phyloP scores from a whole-genome alignment of 768 basidiomycete genomes.

The Hypsizygus marmoreus region DNA sequence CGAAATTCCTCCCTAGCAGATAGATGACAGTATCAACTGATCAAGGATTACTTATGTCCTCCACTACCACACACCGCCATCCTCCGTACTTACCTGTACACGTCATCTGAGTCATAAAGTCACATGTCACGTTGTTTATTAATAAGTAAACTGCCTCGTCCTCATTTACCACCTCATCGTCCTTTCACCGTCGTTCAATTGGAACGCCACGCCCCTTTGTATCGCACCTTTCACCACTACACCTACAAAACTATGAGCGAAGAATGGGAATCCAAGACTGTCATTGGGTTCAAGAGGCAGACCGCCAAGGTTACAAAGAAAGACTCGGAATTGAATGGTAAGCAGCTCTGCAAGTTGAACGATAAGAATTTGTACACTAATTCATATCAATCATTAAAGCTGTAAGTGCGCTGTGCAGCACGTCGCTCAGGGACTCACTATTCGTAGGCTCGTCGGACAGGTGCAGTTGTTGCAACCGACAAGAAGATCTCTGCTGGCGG shows the following conservation, averaged over 20 bases:
- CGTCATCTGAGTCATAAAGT: slow-evolving; percentile 15
- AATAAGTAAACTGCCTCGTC: slow-evolving; percentile 5
- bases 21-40: too few relatives aligned
- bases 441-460: slow-evolving; percentile 73
- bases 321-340: slow-evolving; percentile 56
- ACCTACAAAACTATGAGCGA: slow-evolving; percentile 38
- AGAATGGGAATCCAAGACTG: slow-evolving; percentile 74
- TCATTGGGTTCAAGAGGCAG: slow-evolving; percentile 71
- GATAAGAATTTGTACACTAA: background rate
- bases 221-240: slow-evolving; percentile 1
- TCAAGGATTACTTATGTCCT: background rate
- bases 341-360: slow-evolving; percentile 18
- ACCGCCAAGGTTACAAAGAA: slow-evolving; percentile 66
- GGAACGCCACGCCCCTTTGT: slow-evolving; percentile 7
- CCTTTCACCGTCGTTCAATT: slow-evolving; percentile 10
- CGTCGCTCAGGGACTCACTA: too few relatives aligned
- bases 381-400: slow-evolving; percentile 41
- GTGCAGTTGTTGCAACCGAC: slow-evolving; percentile 80
- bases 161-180: slow-evolving; percentile 7
- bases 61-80: slow-evolving; percentile 11
- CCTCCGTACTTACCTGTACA: too few relatives aligned
- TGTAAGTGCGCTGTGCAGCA: too few relatives aligned
- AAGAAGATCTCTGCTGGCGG: slow-evolving; percentile 69
- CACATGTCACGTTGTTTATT: slow-evolving; percentile 17
- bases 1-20: too few relatives aligned